Evolutionary conservation across 2,329 filamentous ascomycete species (phyloP), one percentile per base, ranked within the genome.

Genomic region (Leptosphaerulina australis): DNA sequence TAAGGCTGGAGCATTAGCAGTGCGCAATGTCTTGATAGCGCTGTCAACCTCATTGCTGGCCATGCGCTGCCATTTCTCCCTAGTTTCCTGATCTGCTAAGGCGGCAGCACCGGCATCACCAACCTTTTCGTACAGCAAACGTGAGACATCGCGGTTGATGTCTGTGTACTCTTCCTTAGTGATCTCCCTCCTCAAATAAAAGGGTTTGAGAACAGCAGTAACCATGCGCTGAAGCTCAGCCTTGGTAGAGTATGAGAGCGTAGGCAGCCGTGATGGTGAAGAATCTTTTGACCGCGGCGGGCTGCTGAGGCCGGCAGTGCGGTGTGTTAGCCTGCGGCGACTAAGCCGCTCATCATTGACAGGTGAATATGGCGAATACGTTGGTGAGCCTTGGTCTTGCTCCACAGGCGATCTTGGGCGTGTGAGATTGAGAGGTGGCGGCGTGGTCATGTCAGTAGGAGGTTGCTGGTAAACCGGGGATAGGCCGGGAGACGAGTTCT

Each of bases 201-300:
- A 83, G 24, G 92, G 91, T 61, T 90, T 89, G 33, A 99, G 78
- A 5, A 89, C 90, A 31, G 82, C 79, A 58, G 90, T 89, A 61
- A 97, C 94, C 74, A 97, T 91, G 61, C 86, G 87, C 69, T 91
- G 93, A 58, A 99, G 88, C 66, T 86, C 91, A 60, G 90, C 86
- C 72, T 99, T 99, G 56, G 90, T 88, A 56, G 90, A 87, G 18
- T 91, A 84, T 0, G 92, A 88, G 63, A 96, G 82, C 5, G 76
- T 76, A 5, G 75, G 76, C 6, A 79, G 69, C 25, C 88, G 84
- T 2, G 80, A 82, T 6, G 89, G 88, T n/a, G 89, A 91, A 1
- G 79, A 78, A 34, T 92, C 86, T 34, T 81, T 63, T 5, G 84
- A 83, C 21, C 81, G 79, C 14, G 73, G 68, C 56, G 73, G 74